phyloP scores from a whole-genome alignment of 2,329 filamentous ascomycete genomes.

The Escovopsis weberi region DNA sequence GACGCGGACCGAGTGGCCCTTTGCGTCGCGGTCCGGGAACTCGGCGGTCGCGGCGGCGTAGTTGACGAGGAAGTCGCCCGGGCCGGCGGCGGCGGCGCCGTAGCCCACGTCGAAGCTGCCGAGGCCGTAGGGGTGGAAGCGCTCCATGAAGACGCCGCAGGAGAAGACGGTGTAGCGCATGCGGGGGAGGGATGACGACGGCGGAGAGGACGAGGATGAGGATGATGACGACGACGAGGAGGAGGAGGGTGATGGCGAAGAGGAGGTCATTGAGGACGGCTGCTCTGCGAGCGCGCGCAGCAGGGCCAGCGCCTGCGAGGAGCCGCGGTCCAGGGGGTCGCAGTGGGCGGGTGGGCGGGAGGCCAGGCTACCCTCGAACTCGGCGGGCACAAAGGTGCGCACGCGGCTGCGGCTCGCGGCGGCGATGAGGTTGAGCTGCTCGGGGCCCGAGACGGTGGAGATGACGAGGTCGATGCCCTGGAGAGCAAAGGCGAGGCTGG shows the following conservation, averaged over 20 bases:
- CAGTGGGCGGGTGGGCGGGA: slow-evolving; percentile 31
- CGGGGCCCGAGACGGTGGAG: slow-evolving; percentile 52
- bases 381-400: slow-evolving; percentile 56
- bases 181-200: slow-evolving; percentile 17
- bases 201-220: slow-evolving; percentile 12
- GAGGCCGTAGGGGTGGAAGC: slow-evolving; percentile 55
- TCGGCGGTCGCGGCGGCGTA: slow-evolving; percentile 42
- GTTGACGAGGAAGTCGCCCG: slow-evolving; percentile 54
- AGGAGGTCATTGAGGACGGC: no score
- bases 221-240: no score
- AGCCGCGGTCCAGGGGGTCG: slow-evolving; percentile 48
- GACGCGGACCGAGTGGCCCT: slow-evolving; percentile 37
- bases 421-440: slow-evolving; percentile 58
- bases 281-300: slow-evolving; percentile 36
- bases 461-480: slow-evolving; percentile 60
- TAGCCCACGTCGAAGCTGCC: slow-evolving; percentile 42
- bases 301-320: slow-evolving; percentile 38
- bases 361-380: slow-evolving; percentile 53
- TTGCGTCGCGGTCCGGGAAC: slow-evolving; percentile 39
- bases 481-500: slow-evolving; percentile 49
- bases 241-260: no score
- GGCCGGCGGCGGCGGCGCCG: slow-evolving; percentile 35
- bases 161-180: slow-evolving; percentile 59
- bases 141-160: slow-evolving; percentile 63
- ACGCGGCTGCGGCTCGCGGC: slow-evolving; percentile 52